Evolutionary conservation across 805 yeast species (phyloP).

Genomic region (Babjeviella inositovora): DNA sequence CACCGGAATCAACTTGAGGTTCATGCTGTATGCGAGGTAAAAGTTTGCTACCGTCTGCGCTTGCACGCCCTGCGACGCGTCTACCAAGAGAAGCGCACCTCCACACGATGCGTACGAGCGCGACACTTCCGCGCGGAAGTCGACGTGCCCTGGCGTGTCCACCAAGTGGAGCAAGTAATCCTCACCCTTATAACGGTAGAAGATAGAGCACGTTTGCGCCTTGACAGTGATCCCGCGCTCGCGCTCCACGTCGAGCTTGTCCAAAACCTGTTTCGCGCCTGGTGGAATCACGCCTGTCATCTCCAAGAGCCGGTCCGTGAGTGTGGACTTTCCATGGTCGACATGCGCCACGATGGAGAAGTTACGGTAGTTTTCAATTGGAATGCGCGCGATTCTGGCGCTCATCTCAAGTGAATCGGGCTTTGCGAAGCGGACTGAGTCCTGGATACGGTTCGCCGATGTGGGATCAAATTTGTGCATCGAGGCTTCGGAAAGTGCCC

Average conservation of each 20-base stretch:
- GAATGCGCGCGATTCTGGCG: conserved; percentile 59
- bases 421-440: no score
- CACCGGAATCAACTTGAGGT: conserved; percentile 69
- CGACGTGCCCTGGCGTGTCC: conserved; percentile 98
- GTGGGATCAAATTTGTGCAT: no score
- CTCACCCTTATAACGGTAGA: conserved; percentile 47
- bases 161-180: conserved; percentile 83
- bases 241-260: conserved; percentile 83
- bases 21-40: conserved; percentile 77
- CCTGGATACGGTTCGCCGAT: no score
- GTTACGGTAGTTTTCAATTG: conserved; percentile 70
- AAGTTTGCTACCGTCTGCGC: conserved; percentile 98
- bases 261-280: conserved; percentile 69
- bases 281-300: conserved; percentile 78
- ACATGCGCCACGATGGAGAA: conserved; percentile 95
- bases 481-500: no score
- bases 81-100: conserved; percentile 81
- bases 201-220: conserved; percentile 94
- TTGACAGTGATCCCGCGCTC: conserved; percentile 95
- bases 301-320: conserved; percentile 78
- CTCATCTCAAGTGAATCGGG: no score
- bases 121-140: conserved; percentile 85
- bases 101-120: conserved; percentile 93
- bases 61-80: conserved; percentile 93
- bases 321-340: conserved; percentile 79